Base-by-base conservation (phyloP, 164 flowering plant species). In the Umbilicus rupestris region DNA sequence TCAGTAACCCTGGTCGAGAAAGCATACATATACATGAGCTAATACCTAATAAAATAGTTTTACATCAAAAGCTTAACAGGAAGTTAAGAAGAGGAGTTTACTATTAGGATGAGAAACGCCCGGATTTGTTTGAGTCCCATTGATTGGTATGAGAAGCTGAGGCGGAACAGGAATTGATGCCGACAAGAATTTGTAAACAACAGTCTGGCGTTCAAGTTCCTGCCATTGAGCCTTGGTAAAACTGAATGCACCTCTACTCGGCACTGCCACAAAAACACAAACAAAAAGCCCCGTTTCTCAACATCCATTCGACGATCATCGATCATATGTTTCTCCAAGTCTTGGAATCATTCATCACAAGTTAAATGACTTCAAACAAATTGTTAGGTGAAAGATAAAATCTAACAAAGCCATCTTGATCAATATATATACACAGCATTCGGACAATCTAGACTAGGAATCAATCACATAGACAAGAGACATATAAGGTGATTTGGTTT, bases 171-270 rank as follows among this genome's bases (percentile, higher is more conserved):
- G 92, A 20, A 74, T 68, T 65, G 87, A 82, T 41, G 82, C 78
- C 77, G 78, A 77, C 82, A 88, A 82, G 82, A 79, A 75, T 77
- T 81, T 86, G 78, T 74, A 86, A 59, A 88, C 83, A 77, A 79
- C 69, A 14, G 84, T 82, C 69, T 88, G 95, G 60, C 84, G 76
- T 68, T 88, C 86, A 66, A 88, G 80, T 72, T 88, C 95, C 67
- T 77, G 78, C 87, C 85, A 73, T 75, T 88, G 95, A 20, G 82
- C 78, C 24, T 69, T 20, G 26, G 91, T 86, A 72, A 88, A 63
- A 16, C 65, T 63, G 20, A 63, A 87, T 46, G 87, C 83, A 71
- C 47, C 67, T 55, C 60, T 55, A 33, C 12, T 55, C 5, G 60
- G 60, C 60, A 55, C 60, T 55, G 60, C 11, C 19, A 28, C 60